Evolutionary conservation across 768 basidiomycete species (phyloP), one percentile per base, ranked within the genome.

Genomic region (Multifurca ochricompacta): DNA sequence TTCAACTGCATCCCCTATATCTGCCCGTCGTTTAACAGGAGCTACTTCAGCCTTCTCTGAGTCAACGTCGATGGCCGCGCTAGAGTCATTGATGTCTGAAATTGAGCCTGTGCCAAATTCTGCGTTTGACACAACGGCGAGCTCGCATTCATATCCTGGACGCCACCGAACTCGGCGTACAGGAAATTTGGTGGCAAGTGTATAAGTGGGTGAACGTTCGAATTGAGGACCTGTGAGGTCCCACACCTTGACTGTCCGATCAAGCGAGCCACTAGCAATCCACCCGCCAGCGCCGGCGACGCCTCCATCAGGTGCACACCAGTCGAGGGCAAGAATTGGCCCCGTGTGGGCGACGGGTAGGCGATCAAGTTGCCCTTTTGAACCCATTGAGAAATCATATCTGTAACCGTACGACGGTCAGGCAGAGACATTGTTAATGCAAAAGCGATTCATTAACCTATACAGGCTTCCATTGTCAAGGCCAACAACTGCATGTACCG

Each of bases 191-290:
- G 90, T 81, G 55, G 87, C 83, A 0, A 93, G 73, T 0, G 78
- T 81, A 63, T 91, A 90, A 0, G 73, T 75, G 5, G 87, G 82
- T 52, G 79, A 79, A 51, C 76, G 78, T 0, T 79, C 74, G 39
- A 87, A 80, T 59, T 80, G 84, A 0, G 72, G 72, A 0, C 71
- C 65, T 0, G 78, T 75, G 10, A 90, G 73, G 62, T 88, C 81
- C 89, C 89, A 91, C 0, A 82, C 87, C 72, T 91, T 90, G 46
- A 91, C 87, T 27, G 77, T 82, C 32, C 82, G 80, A 68, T 92
- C 90, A 28, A 91, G 70, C 0, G 88, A 85, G 11, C 83, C 87
- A 49, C 85, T 90, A 5, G 81, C 83, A 19, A 92, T 74, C 87
- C 88, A 92, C 2, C 87, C 86, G 3, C 60, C 60, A 6, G 68